Conservation (phyloP, 2,329 filamentous ascomycete species). For the Chlorencoelia australis region DNA sequence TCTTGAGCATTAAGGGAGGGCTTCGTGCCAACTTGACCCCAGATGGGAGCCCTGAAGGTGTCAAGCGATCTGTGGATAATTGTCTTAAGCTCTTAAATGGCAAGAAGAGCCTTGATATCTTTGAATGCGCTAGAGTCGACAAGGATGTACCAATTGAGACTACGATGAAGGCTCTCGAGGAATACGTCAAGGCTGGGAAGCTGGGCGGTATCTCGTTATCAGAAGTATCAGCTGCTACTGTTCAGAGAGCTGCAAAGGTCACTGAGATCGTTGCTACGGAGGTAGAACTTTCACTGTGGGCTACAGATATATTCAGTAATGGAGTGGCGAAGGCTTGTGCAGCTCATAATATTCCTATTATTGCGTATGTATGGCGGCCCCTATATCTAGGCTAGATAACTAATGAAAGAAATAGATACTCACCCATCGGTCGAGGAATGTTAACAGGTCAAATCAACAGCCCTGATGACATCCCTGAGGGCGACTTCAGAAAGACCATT, state of each 20-base stretch:
- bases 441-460: slow-evolving; percentile 42
- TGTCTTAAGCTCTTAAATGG: slow-evolving; percentile 38
- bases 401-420: slow-evolving; percentile 38
- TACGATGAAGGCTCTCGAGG: slow-evolving; percentile 23
- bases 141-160: slow-evolving; percentile 32
- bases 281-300: slow-evolving; percentile 35
- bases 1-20: slow-evolving; percentile 53
- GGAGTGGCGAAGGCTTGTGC: slow-evolving; percentile 39
- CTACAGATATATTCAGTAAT: slow-evolving; percentile 28
- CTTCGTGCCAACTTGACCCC: slow-evolving; percentile 30
- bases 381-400: background rate
- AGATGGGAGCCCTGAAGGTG: slow-evolving; percentile 42
- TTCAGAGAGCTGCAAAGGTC: slow-evolving; percentile 31
- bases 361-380: slow-evolving; percentile 40
- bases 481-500: slow-evolving; percentile 44
- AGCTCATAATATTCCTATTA: slow-evolving; percentile 56
- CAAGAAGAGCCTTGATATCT: slow-evolving; percentile 44
- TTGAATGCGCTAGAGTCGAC: slow-evolving; percentile 40
- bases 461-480: slow-evolving; percentile 43
- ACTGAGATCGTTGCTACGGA: slow-evolving; percentile 37
- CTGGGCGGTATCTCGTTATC: slow-evolving; percentile 35
- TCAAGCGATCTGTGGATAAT: slow-evolving; percentile 49
- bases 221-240: slow-evolving; percentile 33
- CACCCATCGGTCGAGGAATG: slow-evolving; percentile 55
- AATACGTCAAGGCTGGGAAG: slow-evolving; percentile 33